These are phyloP conservation scores for Rubia tinctorum DNA, from an alignment of 305 asterid genomes.

Conservation along the genomic window DNA sequence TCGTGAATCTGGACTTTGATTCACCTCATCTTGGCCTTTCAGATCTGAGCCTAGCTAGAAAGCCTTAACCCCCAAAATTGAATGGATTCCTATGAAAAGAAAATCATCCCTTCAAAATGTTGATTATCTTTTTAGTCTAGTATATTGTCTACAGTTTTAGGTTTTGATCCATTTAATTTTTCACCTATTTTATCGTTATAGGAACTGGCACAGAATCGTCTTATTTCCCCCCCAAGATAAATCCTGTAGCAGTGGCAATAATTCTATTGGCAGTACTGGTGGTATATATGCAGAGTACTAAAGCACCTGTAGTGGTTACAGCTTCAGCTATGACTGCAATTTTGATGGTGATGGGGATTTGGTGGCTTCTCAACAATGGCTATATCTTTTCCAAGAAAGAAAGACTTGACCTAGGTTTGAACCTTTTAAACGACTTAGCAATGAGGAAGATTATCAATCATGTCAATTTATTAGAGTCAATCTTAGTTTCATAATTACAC, in stretches of 20 bases:
- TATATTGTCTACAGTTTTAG: conserved; percentile 15
- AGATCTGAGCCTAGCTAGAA: not conserved
- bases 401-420: conserved; percentile 85
- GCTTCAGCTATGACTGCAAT: conserved; percentile 63
- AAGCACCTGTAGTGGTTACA: conserved; percentile 71
- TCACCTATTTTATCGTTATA: conserved; percentile 20
- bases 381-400: conserved; percentile 65
- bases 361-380: conserved; percentile 56
- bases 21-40: not conserved
- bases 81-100: not conserved
- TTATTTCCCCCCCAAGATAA: conserved; percentile 60
- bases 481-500: not conserved
- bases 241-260: conserved; percentile 79
- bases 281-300: conserved; percentile 50
- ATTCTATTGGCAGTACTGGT: conserved; percentile 65
- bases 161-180: conserved; percentile 19
- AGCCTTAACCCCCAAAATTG: not conserved
- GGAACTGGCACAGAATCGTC: conserved; percentile 29
- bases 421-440: conserved; percentile 27
- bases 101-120: conserved; percentile 8
- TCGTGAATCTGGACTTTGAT: not conserved
- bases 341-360: conserved; percentile 69
- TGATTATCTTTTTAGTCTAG: conserved; percentile 11
- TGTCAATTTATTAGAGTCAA: not conserved
- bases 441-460: conserved; percentile 30